These are phyloP conservation scores for Alternaria brassicicola DNA, from an alignment of 2,329 filamentous ascomycete genomes.

Conservation along the genomic window DNA sequence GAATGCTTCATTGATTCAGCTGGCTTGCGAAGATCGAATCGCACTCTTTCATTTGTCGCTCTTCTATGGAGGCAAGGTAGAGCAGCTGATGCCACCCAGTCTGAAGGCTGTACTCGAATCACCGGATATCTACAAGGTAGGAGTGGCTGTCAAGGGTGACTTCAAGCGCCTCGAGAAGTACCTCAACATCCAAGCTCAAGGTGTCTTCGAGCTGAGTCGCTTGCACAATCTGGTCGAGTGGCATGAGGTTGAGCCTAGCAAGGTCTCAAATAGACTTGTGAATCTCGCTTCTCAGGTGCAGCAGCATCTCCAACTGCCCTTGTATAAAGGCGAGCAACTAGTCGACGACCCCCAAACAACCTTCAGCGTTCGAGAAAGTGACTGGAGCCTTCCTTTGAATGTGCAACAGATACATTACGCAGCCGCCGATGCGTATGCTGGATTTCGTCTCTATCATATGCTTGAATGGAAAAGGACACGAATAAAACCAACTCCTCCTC, in stretches of 20 bases:
- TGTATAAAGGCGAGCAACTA: constrained; percentile 72
- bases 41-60: constrained; percentile 79
- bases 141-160: constrained; percentile 73
- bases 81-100: constrained; percentile 70
- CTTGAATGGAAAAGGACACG: constrained; percentile 71
- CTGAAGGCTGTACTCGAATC: constrained; percentile 76
- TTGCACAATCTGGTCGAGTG: constrained; percentile 73
- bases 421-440: constrained; percentile 85
- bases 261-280: constrained; percentile 63
- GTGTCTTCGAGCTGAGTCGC: constrained; percentile 82
- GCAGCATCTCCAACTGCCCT: constrained; percentile 72
- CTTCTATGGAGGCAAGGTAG: constrained; percentile 43
- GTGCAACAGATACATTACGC: constrained; percentile 73
- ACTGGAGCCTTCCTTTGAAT: constrained; percentile 72
- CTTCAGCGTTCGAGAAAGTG: constrained; percentile 67
- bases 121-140: constrained; percentile 71
- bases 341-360: constrained; percentile 25
- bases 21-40: constrained; percentile 78
- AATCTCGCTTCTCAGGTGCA: constrained; percentile 72
- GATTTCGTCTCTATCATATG: constrained; percentile 73
- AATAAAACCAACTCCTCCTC: constrained; percentile 72
- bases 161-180: constrained; percentile 69
- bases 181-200: constrained; percentile 63
- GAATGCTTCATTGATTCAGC: constrained; percentile 81
- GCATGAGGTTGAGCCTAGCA: constrained; percentile 61